Base-by-base conservation (phyloP, 2,329 filamentous ascomycete species). In the Ophiostoma montium region DNA sequence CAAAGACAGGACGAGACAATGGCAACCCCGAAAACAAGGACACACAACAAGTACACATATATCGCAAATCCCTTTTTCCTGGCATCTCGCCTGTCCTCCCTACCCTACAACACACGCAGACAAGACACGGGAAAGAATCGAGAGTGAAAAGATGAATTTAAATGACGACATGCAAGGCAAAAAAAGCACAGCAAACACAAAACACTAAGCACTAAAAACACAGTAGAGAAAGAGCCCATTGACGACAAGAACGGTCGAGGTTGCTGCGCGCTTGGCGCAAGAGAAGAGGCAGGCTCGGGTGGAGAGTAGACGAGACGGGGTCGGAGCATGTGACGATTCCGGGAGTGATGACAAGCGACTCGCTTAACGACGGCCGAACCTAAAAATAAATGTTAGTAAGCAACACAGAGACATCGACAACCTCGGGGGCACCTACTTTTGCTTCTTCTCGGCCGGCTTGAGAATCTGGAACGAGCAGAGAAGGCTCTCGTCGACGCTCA, bases 361-460 rank as follows among this genome's bases (percentile, higher is more conserved):
- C 32, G 13, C 12, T 44, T 88, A 94, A 84, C 87, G 86, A 72
- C 88, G 85, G 74, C 87, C 86, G 82, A 94, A 94, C 83, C 87
- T 94, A 85, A 74, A 84, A 78, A 68, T 76, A 71, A 73, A 71
- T 75, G 35, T 35, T 35, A 35, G 35, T 35, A 35, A 35, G 35
- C 35, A 35, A 16, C n/a, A n/a, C 35, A 27, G 23, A 27, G 15
- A 35, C 12, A 35, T n/a, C n/a, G n/a, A n/a, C n/a, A n/a, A n/a
- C n/a, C n/a, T n/a, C n/a, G n/a, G n/a, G n/a, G n/a, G n/a, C n/a
- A 94, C 89, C 76, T 94, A 96, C 89, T 96, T 96, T 86, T 95
- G 90, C 83, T 98, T 98, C 83, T 98, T 98, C 80, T 98, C 92
- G 69, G 92, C 92, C 63, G 92, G 92, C 76, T 96, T 98, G 74